Conservation (phyloP, 2,329 filamentous ascomycete species). For the Cytospora mali region DNA sequence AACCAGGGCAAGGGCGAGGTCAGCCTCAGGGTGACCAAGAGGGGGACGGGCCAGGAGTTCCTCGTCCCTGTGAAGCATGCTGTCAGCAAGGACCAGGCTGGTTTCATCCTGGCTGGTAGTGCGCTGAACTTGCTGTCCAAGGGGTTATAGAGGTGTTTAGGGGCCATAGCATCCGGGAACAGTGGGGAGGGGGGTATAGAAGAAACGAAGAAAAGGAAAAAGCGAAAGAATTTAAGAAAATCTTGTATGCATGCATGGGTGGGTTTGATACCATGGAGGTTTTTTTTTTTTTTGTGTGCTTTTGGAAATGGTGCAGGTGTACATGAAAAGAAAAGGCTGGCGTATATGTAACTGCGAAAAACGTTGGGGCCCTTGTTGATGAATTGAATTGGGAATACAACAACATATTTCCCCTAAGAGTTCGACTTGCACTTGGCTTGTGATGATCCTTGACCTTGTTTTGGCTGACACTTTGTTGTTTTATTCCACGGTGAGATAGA, state of each 20-base stretch:
- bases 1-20: slow-evolving; percentile 80
- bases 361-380: slow-evolving; percentile 12
- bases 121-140: slow-evolving; percentile 88
- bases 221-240: background rate
- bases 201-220: background rate
- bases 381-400: slow-evolving; percentile 4
- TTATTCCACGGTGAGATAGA: no score
- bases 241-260: background rate
- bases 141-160: slow-evolving; percentile 34
- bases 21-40: slow-evolving; percentile 65
- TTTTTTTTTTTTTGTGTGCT: slow-evolving; percentile 3
- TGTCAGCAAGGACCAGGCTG: slow-evolving; percentile 85
- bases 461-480: no score
- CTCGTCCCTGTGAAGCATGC: slow-evolving; percentile 82
- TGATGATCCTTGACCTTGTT: background rate
- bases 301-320: slow-evolving; percentile 14
- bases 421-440: background rate
- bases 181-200: background rate
- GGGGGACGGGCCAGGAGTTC: slow-evolving; percentile 63
- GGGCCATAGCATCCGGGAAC: background rate
- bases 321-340: slow-evolving; percentile 14
- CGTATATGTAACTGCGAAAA: slow-evolving; percentile 6
- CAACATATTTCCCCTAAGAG: background rate
- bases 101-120: slow-evolving; percentile 90
- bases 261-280: slow-evolving; percentile 14